Conservation (phyloP, 2,329 filamentous ascomycete species). For the Arthrocladium fulminans region DNA sequence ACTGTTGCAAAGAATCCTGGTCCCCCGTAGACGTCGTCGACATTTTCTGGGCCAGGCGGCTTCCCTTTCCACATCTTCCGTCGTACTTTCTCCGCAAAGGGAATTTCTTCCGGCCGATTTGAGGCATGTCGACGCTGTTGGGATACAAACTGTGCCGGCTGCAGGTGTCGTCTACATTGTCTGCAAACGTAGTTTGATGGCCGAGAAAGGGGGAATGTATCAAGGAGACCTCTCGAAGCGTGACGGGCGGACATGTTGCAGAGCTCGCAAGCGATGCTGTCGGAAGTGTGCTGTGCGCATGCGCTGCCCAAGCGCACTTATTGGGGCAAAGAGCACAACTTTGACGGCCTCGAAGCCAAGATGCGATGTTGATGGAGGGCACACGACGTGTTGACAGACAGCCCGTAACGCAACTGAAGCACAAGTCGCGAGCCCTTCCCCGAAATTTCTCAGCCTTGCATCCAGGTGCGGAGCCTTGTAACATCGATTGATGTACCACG, state of each 20-base stretch:
- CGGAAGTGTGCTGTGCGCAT: too few species aligned
- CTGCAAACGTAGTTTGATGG: constrained; percentile 13
- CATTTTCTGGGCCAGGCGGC: constrained; percentile 33
- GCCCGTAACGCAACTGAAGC: too few species aligned
- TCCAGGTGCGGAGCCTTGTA: too few species aligned
- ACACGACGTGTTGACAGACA: too few species aligned
- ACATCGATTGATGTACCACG: too few species aligned
- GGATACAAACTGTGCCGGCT: background rate
- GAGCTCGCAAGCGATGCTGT: too few species aligned
- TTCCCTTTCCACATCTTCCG: constrained; percentile 43
- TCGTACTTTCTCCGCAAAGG: constrained; percentile 29
- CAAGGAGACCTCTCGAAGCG: constrained; percentile 10
- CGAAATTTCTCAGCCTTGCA: too few species aligned
- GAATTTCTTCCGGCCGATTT: constrained; percentile 24
- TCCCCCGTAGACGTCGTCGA: constrained; percentile 41
- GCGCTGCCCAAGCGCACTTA: too few species aligned
- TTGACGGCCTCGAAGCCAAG: too few species aligned
- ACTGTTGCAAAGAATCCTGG: constrained; percentile 24
- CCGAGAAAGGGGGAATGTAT: constrained; percentile 1
- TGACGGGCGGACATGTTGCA: constrained; percentile 7
- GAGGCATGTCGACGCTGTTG: constrained; percentile 13
- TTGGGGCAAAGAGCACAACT: too few species aligned
- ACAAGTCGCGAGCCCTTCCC: too few species aligned
- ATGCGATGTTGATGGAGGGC: too few species aligned
- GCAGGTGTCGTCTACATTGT: constrained; percentile 11